A percentile compares a stretch with the other conserved stretches of the same genome.
Conservation (phyloP, 257 asterid genomes). For the Solanum dulcamara region DNA sequence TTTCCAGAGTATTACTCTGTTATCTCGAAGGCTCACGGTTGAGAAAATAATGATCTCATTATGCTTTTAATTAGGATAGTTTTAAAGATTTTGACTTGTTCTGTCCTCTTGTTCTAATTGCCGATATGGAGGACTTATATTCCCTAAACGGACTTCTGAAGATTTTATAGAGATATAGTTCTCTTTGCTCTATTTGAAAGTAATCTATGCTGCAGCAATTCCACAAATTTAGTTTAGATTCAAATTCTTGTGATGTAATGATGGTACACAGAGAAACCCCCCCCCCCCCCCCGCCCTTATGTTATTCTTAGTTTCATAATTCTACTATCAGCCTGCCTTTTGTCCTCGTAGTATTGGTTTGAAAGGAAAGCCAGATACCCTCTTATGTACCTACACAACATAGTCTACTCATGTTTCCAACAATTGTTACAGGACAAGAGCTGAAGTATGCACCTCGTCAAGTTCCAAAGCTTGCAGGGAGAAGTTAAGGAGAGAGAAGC, state of each 20-base stretch:
- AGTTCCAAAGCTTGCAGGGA: conserved; percentile 94
- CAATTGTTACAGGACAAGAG: conserved; percentile 33
- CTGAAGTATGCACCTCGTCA: conserved; percentile 52
- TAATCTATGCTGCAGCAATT: neutral
- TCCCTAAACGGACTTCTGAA: neutral
- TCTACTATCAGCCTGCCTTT: neutral
- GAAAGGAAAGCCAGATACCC: neutral
- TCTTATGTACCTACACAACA: neutral
- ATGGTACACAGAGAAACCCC: neutral
- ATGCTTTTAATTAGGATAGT: neutral
- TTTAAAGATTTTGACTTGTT: neutral
- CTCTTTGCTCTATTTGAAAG: neutral
- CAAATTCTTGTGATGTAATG: neutral
- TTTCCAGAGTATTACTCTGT: neutral
- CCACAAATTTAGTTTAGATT: neutral
- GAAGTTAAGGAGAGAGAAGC: conserved; percentile 77
- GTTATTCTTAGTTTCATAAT: neutral
- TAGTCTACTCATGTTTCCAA: neutral
- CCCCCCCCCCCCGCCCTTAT: no score
- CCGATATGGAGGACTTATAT: neutral
- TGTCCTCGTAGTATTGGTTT: neutral
- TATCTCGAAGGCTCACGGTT: neutral
- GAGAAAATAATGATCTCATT: neutral
- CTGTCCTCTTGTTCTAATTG: neutral
- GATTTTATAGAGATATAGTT: neutral